Conservation (phyloP, 2,329 filamentous ascomycete genomes). For the Mariannaea sp. region DNA sequence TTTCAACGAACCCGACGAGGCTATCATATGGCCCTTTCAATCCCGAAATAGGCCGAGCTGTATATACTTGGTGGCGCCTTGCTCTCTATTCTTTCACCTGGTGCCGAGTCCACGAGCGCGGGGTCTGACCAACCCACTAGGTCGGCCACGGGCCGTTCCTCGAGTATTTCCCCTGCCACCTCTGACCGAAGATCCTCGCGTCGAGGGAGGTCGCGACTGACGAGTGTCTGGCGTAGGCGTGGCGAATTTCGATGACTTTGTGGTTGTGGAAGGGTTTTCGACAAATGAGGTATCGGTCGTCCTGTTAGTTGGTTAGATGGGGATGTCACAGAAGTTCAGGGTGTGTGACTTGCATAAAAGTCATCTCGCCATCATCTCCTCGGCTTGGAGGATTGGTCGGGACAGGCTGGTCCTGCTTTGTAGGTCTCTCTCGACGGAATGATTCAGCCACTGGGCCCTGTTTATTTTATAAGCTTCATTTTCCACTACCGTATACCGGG, state of each 20-base stretch:
- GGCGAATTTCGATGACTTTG: conserved; percentile 55
- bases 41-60: background rate
- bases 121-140: conserved; percentile 53
- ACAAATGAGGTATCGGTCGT: conserved; percentile 92
- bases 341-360: conserved; percentile 70
- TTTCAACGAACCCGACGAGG: background rate
- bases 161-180: conserved; percentile 39
- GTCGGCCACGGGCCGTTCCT: conserved; percentile 42
- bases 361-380: conserved; percentile 69
- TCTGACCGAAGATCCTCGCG: conserved; percentile 47
- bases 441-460: conserved; percentile 84
- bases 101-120: conserved; percentile 51
- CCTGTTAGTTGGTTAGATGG: conserved; percentile 51
- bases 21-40: background rate
- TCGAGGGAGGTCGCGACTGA: conserved; percentile 54
- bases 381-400: conserved; percentile 33
- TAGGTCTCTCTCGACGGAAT: conserved; percentile 69
- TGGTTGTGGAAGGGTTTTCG: conserved; percentile 72
- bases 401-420: conserved; percentile 48
- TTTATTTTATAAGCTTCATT: conserved; percentile 12
- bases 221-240: conserved; percentile 49
- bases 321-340: background rate
- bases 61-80: background rate
- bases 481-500: background rate
- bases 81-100: conserved; percentile 42